phyloP scores from a whole-genome alignment of 257 asterid species.

The Buddleja alternifolia region DNA sequence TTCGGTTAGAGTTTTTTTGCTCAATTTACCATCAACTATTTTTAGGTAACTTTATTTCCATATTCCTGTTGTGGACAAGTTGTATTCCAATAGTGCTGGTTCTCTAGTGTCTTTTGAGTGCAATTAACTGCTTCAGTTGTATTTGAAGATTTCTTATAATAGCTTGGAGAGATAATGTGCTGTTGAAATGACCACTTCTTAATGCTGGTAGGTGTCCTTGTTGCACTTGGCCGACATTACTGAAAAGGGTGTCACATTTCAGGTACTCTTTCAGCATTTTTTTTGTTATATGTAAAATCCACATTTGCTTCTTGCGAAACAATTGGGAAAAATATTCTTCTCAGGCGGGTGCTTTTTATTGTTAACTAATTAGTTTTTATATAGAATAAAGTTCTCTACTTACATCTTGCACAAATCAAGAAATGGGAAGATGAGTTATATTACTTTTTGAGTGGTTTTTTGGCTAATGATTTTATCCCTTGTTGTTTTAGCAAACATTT shows the following conservation, averaged over 20 bases:
- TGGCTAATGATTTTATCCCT: background rate
- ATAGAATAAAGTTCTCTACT: background rate
- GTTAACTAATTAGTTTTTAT: background rate
- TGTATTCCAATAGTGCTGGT: conserved; percentile 3
- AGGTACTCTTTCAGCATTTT: conserved; percentile 55
- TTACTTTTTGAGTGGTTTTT: background rate
- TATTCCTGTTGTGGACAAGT: background rate
- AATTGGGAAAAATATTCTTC: background rate
- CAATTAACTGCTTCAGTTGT: conserved; percentile 9
- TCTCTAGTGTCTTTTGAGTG: background rate
- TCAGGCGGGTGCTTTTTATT: background rate
- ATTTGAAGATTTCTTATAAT: conserved; percentile 4
- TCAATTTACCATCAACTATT: background rate
- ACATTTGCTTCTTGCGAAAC: background rate
- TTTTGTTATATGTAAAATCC: background rate
- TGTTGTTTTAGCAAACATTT: background rate
- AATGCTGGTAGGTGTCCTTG: conserved; percentile 75
- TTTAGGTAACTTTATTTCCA: background rate
- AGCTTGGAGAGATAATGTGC: conserved; percentile 14
- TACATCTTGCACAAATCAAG: background rate
- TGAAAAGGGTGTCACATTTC: conserved; percentile 93
- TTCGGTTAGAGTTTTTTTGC: background rate
- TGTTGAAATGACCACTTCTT: conserved; percentile 28
- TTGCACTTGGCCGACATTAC: conserved; percentile 98
- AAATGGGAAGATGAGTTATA: background rate